Evolutionary conservation across 129 eudicot species (phyloP).

Genomic region (Tanacetum coccineum): DNA sequence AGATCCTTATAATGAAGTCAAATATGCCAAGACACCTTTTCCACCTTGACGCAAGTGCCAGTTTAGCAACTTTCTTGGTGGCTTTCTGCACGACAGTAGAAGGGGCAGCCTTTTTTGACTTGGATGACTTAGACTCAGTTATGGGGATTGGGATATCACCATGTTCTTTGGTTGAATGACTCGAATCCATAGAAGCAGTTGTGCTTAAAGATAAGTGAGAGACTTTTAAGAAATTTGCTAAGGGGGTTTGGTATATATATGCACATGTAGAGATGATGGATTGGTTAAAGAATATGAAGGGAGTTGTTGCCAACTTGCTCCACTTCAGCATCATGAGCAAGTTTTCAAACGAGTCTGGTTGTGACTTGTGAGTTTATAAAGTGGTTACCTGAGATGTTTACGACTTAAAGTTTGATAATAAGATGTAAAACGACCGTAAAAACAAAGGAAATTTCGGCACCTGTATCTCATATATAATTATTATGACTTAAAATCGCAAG

Average conservation of each 20-base stretch:
- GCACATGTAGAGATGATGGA: slow-evolving; percentile 31
- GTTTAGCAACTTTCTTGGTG: slow-evolving; percentile 27
- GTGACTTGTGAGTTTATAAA: neutral
- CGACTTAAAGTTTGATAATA: neutral
- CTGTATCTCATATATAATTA: too few relatives aligned
- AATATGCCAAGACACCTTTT: slow-evolving; percentile 51
- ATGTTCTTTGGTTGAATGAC: slow-evolving; percentile 36
- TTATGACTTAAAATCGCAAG: too few relatives aligned
- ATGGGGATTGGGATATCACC: slow-evolving; percentile 45
- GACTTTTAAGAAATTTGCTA: slow-evolving; percentile 4
- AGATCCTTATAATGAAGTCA: slow-evolving; percentile 66
- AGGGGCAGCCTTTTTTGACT: slow-evolving; percentile 38
- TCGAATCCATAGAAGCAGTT: slow-evolving; percentile 31
- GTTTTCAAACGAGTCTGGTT: neutral
- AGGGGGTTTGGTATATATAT: slow-evolving; percentile 24
- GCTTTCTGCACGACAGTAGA: slow-evolving; percentile 26
- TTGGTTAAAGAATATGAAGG: slow-evolving; percentile 35
- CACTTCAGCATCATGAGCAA: slow-evolving; percentile 34
- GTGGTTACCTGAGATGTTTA: neutral
- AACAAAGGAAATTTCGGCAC: neutral
- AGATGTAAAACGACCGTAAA: neutral
- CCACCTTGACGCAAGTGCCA: slow-evolving; percentile 36
- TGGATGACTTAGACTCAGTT: slow-evolving; percentile 40
- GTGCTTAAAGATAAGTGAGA: slow-evolving; percentile 16
- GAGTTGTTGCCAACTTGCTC: slow-evolving; percentile 67